These are phyloP conservation scores for Boletellus ananiceps DNA, from an alignment of 768 basidiomycete species.

Conservation along the genomic window DNA sequence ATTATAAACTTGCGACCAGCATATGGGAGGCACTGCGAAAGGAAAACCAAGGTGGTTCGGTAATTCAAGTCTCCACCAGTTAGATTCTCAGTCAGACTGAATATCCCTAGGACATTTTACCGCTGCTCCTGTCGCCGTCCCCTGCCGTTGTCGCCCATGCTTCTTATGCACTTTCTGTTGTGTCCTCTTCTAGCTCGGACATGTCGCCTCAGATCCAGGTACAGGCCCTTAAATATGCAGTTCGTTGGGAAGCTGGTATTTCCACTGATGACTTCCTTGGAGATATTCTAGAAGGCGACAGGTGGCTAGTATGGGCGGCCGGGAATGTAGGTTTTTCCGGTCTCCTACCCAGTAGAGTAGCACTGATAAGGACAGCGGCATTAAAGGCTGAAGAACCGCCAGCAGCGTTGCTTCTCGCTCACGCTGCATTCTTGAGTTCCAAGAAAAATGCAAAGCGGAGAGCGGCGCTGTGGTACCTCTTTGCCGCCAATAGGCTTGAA, in stretches of 20 bases:
- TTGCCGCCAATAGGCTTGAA: conserved; percentile 72
- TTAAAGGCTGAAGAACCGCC: conserved; percentile 78
- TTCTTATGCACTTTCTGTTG: conserved; percentile 49
- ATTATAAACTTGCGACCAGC: conserved; percentile 74
- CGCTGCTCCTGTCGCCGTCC: conserved; percentile 65
- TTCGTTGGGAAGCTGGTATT: conserved; percentile 76
- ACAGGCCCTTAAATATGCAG: conserved; percentile 61
- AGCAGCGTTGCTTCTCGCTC: conserved; percentile 72
- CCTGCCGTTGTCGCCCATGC: conserved; percentile 57
- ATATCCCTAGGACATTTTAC: conserved; percentile 68
- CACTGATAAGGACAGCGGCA: conserved; percentile 26
- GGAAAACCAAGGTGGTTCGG: conserved; percentile 84
- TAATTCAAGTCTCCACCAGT: conserved; percentile 29
- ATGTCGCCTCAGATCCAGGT: conserved; percentile 60
- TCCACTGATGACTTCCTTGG: conserved; percentile 52
- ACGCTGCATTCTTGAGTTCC: conserved; percentile 68
- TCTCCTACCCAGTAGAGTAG: conserved; percentile 2
- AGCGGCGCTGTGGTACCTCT: conserved; percentile 75
- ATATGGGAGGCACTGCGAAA: conserved; percentile 88
- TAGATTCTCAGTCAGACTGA: conserved; percentile 8
- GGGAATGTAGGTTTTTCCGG: conserved; percentile 56
- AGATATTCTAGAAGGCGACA: conserved; percentile 62
- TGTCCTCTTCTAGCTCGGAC: conserved; percentile 44
- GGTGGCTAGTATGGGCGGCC: conserved; percentile 85
- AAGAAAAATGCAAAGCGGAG: conserved; percentile 54